Evolutionary conservation across 2,329 filamentous ascomycete genomes (phyloP), one percentile per base, ranked within the genome.

Genomic region (Fusarium neocosmosporiellum): DNA sequence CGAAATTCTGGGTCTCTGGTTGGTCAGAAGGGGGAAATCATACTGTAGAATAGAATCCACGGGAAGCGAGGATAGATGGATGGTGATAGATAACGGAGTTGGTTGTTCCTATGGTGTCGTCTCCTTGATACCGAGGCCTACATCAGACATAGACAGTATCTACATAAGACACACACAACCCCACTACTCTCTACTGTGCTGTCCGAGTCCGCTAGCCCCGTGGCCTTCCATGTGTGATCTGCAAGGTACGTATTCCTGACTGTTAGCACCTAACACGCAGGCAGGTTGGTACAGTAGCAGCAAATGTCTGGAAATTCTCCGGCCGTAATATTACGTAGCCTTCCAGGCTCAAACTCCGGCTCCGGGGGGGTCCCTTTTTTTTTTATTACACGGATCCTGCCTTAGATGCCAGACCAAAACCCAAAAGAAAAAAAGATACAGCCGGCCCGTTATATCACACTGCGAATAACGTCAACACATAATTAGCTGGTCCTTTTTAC

Each of bases 1-100:
- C 70, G 55, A 66, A 71, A 66, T 69, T 65, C 66, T 46, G 53
- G 34, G 46, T 16, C 39, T 67, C 61, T 73, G 71, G 69, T 77
- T 77, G 71, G 75, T 50, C 65, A 50, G 18, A 63, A 48, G 31
- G 55, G 54, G 61, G 68, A 63, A 61, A 54, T 50, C 24, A 63
- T 55, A 41, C 50, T 63, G 13, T 14, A 22, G 57, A 36, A 24
- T 54, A 29, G 33, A 41, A 18, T 53, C n/a, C 41, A 36, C 53
- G 63, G 55, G 24, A 65, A 57, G 20, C 22, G 39, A 50, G 46
- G 46, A 41, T 24, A 41, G 57, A 43, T 31, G 24, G 27, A 66
- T 36, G 34, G 20, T 27, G 48, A 31, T 36, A 54, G 33, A 62
- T 37, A 61, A 29, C 43, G 13, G 11, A 48, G 29, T 66, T 69